phyloP scores from a whole-genome alignment of 2,329 filamentous ascomycete genomes.

The Talaromyces piceae region DNA sequence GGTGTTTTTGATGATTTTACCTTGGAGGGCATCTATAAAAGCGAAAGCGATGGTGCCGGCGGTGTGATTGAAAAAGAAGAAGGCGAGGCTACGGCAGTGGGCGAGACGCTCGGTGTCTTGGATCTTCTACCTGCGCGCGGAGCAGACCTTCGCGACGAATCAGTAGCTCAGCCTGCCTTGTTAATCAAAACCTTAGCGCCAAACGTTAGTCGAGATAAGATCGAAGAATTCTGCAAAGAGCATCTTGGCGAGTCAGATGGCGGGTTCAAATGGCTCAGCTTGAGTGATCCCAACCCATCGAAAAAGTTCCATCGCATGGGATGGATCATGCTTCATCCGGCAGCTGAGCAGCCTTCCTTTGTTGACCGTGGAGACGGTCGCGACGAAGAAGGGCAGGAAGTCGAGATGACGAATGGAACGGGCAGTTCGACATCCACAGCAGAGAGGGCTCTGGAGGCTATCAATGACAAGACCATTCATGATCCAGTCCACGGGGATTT shows the following conservation, averaged over 20 bases:
- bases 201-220: conserved; percentile 85
- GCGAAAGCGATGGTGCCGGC: conserved; percentile 78
- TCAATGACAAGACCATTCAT: conserved; percentile 96
- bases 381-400: conserved; percentile 57
- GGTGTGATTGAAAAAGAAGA: conserved; percentile 89
- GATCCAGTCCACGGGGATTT: conserved; percentile 93
- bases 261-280: conserved; percentile 89
- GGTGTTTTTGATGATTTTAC: conserved; percentile 92
- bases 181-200: conserved; percentile 98
- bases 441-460: conserved; percentile 82
- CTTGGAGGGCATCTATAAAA: conserved; percentile 87
- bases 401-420: conserved; percentile 31
- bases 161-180: conserved; percentile 78
- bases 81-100: conserved; percentile 82
- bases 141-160: conserved; percentile 83
- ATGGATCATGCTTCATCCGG: conserved; percentile 92
- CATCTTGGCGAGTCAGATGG: conserved; percentile 85
- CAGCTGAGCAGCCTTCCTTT: conserved; percentile 57
- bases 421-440: conserved; percentile 47
- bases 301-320: conserved; percentile 97
- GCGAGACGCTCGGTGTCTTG: conserved; percentile 86
- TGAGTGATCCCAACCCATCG: conserved; percentile 92
- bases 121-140: conserved; percentile 78
- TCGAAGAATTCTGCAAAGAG: conserved; percentile 91
- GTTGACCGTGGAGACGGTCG: conserved; percentile 67